Evolutionary conservation across 208 protist species (phyloP), one percentile per base, ranked within the genome.

Genomic region (Trypanosoma scelopori): DNA sequence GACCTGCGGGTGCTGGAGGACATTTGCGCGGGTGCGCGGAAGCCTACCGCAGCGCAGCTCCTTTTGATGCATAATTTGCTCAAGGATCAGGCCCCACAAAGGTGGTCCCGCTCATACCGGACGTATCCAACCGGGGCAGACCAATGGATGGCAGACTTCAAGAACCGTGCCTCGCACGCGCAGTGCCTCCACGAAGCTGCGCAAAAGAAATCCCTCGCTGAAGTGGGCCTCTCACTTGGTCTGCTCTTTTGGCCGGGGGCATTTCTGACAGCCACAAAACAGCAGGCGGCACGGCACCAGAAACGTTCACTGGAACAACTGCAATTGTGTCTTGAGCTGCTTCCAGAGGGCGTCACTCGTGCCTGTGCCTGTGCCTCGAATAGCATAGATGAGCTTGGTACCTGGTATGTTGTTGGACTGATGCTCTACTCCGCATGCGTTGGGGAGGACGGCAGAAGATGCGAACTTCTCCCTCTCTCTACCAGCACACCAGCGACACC

Each of bases 241-340:
- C 84, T 96, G 16, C 86, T 99, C 15, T 98, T 99, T 59, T 74
- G 81, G 11, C 98, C 98, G 11, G 94, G 96, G 20, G 97, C 97
- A 0, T 98, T 98, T 69, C 77, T 99, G 39, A 99, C 98, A 23
- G 98, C 98, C n/a, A 98, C 96, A 25, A 90, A 98, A 65, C 98
- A 99, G 87, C 79, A 93, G 41, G 91, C 83, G 15, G 93, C 96
- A 28, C 85, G 97, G 37, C 60, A 66, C 7, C 78, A 89, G 41
- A 46, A 73, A 13, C 87, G 91, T 74, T 93, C 97, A 1, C 79
- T 99, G 3, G 97, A 99, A 74, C 91, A 91, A 23, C 83, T 99
- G 12, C 69, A 84, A 55, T 83, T 97, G 5, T 72, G 75, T 16
- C 69, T 98, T 5, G 75, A 85, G 42, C 60, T 85, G 13, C 46